Evolutionary conservation across 78 protist genomes (phyloP).

Genomic region (Diacronema lutheri): DNA sequence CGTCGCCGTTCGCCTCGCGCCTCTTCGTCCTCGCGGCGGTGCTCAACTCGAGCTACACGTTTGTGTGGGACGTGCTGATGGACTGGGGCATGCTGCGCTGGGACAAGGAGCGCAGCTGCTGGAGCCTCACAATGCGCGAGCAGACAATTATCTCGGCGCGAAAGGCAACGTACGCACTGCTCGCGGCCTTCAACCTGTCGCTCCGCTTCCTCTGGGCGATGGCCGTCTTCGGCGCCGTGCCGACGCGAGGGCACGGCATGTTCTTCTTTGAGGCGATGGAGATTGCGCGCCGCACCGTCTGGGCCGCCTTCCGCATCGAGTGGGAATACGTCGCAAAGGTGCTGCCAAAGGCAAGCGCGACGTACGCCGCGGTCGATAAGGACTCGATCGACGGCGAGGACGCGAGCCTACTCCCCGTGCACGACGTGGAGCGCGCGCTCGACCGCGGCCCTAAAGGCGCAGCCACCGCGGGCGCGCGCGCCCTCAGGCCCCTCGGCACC

Average conservation of each 20-base stretch:
- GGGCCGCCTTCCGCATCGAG: conserved; percentile 23
- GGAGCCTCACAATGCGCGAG: not conserved
- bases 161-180: not conserved
- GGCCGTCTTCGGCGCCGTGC: not conserved
- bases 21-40: not conserved
- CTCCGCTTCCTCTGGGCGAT: conserved; percentile 14
- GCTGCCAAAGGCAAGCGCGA: no score
- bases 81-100: not conserved
- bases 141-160: not conserved
- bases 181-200: not conserved
- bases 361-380: no score
- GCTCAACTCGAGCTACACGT: not conserved
- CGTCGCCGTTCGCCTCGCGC: not conserved
- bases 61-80: conserved; percentile 1
- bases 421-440: no score
- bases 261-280: not conserved
- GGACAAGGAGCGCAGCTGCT: no score
- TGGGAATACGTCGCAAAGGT: not conserved
- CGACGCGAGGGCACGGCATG: not conserved
- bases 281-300: not conserved
- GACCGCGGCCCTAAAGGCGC: no score
- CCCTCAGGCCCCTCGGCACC: no score
- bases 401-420: no score
- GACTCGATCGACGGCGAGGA: no score
- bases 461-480: no score